Base-by-base conservation (phyloP, 257 asterid genomes). In the Solanum peruvianum region DNA sequence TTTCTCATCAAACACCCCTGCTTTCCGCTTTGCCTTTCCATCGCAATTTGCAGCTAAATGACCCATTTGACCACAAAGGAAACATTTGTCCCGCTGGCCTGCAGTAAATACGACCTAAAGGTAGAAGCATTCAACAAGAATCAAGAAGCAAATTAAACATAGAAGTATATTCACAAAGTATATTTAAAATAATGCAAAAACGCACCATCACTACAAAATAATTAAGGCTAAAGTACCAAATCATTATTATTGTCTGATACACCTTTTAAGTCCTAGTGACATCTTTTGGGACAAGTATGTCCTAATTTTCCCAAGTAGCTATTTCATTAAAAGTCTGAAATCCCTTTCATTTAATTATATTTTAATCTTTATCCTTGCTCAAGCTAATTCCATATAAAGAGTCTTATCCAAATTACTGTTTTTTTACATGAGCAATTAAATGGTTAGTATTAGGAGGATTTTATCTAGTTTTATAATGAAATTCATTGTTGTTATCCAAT, bases 51-150 rank as follows among this genome's bases (percentile, higher is more conserved):
- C 98, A 83, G 99, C 99, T 80, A 95, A 87, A 92, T 97, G 99
- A 73, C 99, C 99, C 92, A 97, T 86, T 93, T 97, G 98, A 91
- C 99, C 99, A 88, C 99, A 97, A 77, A 97, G 86, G 89, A 97
- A 97, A 86, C 99, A 97, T 91, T 97, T 97, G 86, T 94, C 98
- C 92, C 94, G 99, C 87, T 96, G 99, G 52, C 99, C 99, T 56
- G 99, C 97, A 86, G 94, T 93, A 89, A 89, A 97, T 69, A 97
- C 95, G 91, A 97, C 97, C 99, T 97, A 77, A 85, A 85, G 83
- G 82, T 86, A 81, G 69, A 20, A 80, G 27, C 13, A 47, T 33
- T 29, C 69, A 81, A 10, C 66, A 27, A 80, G 21, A 80, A 45
- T 31, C 69, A 49, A 49, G 45, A 49, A 12, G 31, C 45, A 49